Evolutionary conservation across 768 basidiomycete genomes (phyloP).

Genomic region (Podaxis sp.): DNA sequence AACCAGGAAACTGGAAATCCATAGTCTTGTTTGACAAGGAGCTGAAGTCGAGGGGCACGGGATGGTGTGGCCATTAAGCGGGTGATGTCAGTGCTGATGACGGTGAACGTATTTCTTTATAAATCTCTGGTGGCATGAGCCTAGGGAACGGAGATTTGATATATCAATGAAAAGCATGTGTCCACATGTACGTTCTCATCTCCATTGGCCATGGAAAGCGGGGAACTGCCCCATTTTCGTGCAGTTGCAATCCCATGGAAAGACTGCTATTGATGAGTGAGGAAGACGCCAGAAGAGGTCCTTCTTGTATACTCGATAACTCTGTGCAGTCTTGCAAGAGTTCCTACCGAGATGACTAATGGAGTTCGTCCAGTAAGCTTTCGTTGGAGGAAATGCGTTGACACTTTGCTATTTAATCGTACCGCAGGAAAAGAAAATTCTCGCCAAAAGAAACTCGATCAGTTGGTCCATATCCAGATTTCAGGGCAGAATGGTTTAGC

Average conservation of each 20-base stretch:
- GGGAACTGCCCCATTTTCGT: background rate
- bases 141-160: background rate
- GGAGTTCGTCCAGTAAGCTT: constrained; percentile 1
- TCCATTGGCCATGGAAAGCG: background rate
- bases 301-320: background rate
- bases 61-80: background rate
- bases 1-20: background rate
- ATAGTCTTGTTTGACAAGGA: constrained; percentile 8
- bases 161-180: constrained; percentile 6
- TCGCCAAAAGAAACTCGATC: constrained; percentile 7
- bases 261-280: background rate
- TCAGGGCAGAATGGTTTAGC: background rate
- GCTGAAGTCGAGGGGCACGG: background rate
- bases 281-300: background rate
- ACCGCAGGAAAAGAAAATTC: background rate
- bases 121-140: background rate
- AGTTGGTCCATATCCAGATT: background rate
- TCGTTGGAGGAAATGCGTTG: background rate
- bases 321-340: no score
- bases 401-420: background rate
- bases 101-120: background rate
- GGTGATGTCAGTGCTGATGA: background rate
- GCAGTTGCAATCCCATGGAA: background rate
- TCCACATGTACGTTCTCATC: background rate
- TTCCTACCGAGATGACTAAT: background rate